These are phyloP conservation scores for Akebia trifoliata DNA, from an alignment of 164 flowering plant genomes.

Conservation along the genomic window DNA sequence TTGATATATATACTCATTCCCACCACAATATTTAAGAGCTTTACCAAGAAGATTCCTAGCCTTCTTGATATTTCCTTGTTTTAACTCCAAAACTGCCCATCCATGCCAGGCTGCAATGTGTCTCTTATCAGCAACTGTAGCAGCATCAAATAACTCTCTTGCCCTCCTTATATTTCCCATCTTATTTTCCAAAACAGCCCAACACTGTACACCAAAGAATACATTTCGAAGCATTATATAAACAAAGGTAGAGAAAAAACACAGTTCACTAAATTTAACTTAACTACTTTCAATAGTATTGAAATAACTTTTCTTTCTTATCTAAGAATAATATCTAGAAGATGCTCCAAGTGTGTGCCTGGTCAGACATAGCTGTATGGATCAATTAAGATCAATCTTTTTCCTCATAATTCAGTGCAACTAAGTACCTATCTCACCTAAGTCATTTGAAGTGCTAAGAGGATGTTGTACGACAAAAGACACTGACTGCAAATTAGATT, in stretches of 20 bases:
- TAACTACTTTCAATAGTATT: not conserved
- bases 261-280: not conserved
- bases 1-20: slow-evolving; percentile 87
- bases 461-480: no score
- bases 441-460: no score
- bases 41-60: slow-evolving; percentile 83
- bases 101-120: slow-evolving; percentile 99
- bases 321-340: not conserved
- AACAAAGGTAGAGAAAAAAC: not conserved
- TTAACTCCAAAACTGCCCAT: slow-evolving; percentile 88
- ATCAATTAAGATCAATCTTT: no score
- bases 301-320: not conserved
- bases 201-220: slow-evolving; percentile 51
- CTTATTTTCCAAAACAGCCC: slow-evolving; percentile 92
- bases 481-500: no score
- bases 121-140: slow-evolving; percentile 83
- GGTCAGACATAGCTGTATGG: not conserved
- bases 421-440: no score
- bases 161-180: slow-evolving; percentile 78
- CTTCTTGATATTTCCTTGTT: slow-evolving; percentile 78
- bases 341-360: not conserved
- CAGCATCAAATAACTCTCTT: slow-evolving; percentile 89
- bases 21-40: slow-evolving; percentile 75
- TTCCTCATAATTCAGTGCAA: no score
- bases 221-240: slow-evolving; percentile 1